phyloP scores from a whole-genome alignment of 179 eudicot species.

The Drosera spatulata region DNA sequence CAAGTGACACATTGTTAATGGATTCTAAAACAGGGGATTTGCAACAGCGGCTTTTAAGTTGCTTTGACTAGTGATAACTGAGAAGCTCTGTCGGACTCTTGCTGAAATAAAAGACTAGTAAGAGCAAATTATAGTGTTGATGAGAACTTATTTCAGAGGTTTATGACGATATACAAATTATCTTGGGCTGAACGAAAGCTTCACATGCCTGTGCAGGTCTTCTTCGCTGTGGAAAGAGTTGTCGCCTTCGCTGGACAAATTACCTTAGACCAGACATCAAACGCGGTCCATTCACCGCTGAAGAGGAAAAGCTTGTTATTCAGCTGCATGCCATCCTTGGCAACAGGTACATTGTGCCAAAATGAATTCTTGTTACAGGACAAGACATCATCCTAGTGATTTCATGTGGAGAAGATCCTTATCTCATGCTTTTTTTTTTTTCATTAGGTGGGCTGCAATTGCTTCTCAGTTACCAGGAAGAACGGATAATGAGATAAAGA shows the following conservation, averaged over 20 bases:
- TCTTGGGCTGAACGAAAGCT: not conserved
- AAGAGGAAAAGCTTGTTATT: slow-evolving; percentile 78
- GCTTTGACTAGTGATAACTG: too few relatives aligned
- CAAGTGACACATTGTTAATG: too few relatives aligned
- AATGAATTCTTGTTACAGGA: too few relatives aligned
- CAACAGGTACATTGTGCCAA: slow-evolving; percentile 44
- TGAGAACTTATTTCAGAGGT: not conserved
- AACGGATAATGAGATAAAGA: slow-evolving; percentile 92
- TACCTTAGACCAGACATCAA: slow-evolving; percentile 84
- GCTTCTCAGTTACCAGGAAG: slow-evolving; percentile 51
- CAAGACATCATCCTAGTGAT: not conserved
- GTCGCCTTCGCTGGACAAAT: slow-evolving; percentile 85
- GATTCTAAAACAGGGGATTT: too few relatives aligned
- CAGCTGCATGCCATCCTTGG: slow-evolving; percentile 85
- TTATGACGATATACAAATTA: not conserved
- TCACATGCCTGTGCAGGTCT: slow-evolving; percentile 28
- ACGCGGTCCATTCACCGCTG: slow-evolving; percentile 79
- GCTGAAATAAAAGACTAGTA: too few relatives aligned
- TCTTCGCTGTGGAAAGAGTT: slow-evolving; percentile 89
- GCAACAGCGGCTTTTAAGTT: too few relatives aligned
- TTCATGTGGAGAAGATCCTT: not conserved
- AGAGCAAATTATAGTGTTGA: too few relatives aligned
- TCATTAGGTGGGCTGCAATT: slow-evolving; percentile 40
- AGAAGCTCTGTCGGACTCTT: too few relatives aligned
- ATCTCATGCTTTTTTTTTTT: not conserved